Conservation (phyloP, 179 eudicot genomes). For the Carnegiea gigantea region DNA sequence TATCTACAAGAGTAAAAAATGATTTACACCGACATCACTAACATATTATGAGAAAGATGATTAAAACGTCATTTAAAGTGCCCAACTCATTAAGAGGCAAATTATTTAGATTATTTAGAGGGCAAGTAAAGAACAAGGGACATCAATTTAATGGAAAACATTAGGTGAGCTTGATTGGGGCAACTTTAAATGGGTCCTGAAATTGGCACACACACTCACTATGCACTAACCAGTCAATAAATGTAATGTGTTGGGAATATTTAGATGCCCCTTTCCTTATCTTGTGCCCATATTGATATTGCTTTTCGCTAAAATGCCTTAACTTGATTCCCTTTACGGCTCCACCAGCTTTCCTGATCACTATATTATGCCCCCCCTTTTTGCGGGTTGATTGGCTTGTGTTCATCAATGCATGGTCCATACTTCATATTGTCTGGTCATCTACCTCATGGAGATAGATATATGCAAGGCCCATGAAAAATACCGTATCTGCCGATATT, state of each 20-base stretch:
- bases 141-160: not conserved
- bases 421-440: not conserved
- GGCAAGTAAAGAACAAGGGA: constrained; percentile 2
- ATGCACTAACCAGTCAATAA: not conserved
- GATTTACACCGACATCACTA: not conserved
- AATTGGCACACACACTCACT: not conserved
- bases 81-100: not conserved
- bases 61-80: too few relatives aligned
- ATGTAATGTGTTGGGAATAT: constrained; percentile 9
- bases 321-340: constrained; percentile 22
- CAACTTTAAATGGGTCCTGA: constrained; percentile 6
- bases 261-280: constrained; percentile 27
- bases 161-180: not conserved
- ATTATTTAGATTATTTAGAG: not conserved
- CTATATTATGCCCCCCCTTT: not conserved
- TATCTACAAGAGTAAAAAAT: too few relatives aligned
- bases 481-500: too few relatives aligned
- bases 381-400: not conserved
- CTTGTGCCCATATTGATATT: constrained; percentile 7
- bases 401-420: not conserved
- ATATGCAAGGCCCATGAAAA: too few relatives aligned
- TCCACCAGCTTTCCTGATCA: constrained; percentile 13
- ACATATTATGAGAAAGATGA: not conserved
- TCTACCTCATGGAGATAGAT: too few relatives aligned
- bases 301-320: constrained; percentile 16